phyloP scores from a whole-genome alignment of 441 rosid species.

The Populus trichocarpa region DNA sequence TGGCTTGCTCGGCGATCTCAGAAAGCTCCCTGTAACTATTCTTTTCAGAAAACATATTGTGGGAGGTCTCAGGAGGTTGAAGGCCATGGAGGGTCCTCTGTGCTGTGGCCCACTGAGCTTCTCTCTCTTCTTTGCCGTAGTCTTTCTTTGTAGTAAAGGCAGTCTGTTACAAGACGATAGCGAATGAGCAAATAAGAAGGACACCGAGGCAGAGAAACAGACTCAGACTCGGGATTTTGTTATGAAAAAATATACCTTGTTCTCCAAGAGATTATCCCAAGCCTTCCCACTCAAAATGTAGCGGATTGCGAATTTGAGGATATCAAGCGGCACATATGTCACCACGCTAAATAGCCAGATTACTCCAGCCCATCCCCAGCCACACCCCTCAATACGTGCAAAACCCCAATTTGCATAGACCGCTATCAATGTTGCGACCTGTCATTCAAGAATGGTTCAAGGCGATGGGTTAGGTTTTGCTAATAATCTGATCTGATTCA shows the following conservation, averaged over 20 bases:
- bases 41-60: conserved; percentile 52
- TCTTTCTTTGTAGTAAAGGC: conserved; percentile 95
- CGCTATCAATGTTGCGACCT: conserved; percentile 75
- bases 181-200: not conserved
- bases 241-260: conserved; percentile 47
- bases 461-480: not conserved
- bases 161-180: conserved; percentile 41
- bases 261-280: conserved; percentile 78
- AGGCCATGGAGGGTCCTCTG: conserved; percentile 94
- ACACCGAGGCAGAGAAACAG: not conserved
- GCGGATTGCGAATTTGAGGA: conserved; percentile 68
- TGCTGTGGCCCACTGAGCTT: conserved; percentile 93
- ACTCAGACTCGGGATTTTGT: not conserved
- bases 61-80: conserved; percentile 56
- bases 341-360: conserved; percentile 71
- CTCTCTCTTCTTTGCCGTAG: conserved; percentile 90
- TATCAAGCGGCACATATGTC: conserved; percentile 74
- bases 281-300: conserved; percentile 77
- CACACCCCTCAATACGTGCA: conserved; percentile 61
- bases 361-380: conserved; percentile 97
- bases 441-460: conserved; percentile 8
- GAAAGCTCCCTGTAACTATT: conserved; percentile 73
- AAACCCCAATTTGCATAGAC: conserved; percentile 87
- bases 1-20: conserved; percentile 91
- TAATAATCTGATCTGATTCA: not conserved